Percentiles rank a stretch among this genome's conserved stretches.
phyloP scores from a whole-genome alignment of 371 early-diverging fungal species.

The Actinomucor elegans region DNA sequence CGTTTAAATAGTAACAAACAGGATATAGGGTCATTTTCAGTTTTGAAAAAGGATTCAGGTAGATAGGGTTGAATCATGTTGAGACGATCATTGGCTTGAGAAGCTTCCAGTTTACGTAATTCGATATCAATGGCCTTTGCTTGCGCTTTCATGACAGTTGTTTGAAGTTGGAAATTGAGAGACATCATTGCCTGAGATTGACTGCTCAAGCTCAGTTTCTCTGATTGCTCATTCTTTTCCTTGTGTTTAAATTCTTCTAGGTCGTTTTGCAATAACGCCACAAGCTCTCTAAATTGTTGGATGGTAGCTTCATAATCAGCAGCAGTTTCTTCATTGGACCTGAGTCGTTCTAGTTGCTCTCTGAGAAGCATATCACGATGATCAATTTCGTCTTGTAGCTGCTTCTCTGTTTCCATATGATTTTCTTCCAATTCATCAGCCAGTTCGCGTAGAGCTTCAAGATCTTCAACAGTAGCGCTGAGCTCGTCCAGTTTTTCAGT shows the following conservation, averaged over 20 bases:
- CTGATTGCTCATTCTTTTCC: slow-evolving; percentile 58
- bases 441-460: slow-evolving; percentile 87
- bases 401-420: slow-evolving; percentile 84
- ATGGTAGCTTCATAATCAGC: slow-evolving; percentile 87
- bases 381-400: slow-evolving; percentile 76
- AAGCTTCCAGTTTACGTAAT: slow-evolving; percentile 81
- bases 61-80: slow-evolving; percentile 73
- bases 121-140: slow-evolving; percentile 91
- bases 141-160: slow-evolving; percentile 81
- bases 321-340: slow-evolving; percentile 73
- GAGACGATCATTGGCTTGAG: slow-evolving; percentile 80
- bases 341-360: slow-evolving; percentile 60
- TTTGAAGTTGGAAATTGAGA: slow-evolving; percentile 78
- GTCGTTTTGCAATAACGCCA: slow-evolving; percentile 74
- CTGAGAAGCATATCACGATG: slow-evolving; percentile 69
- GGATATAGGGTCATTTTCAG: slow-evolving; percentile 80
- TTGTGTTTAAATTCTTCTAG: slow-evolving; percentile 67
- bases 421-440: slow-evolving; percentile 92
- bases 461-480: slow-evolving; percentile 75
- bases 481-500: slow-evolving; percentile 79
- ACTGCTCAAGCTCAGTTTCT: slow-evolving; percentile 54
- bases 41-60: slow-evolving; percentile 81
- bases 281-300: slow-evolving; percentile 86
- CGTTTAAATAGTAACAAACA: slow-evolving; percentile 77
- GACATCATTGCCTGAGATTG: slow-evolving; percentile 86